Percentiles rank a stretch among this genome's conserved stretches.
Conservation (phyloP, 805 yeast species). For the Cyberlindnera nakhonratchasimensis region DNA sequence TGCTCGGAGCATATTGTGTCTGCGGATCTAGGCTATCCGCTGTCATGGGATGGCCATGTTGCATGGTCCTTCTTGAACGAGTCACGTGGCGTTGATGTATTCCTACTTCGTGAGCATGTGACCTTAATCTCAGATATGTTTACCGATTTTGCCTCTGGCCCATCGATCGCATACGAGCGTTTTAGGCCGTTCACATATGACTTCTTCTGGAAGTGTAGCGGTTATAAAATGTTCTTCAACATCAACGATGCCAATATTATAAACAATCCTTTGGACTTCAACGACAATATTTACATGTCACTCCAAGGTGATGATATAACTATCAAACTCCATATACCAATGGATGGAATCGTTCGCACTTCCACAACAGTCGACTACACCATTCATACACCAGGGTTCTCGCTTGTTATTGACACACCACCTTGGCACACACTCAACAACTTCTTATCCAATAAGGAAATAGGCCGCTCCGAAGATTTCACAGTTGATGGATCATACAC, state of each 20-base stretch:
- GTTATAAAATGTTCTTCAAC: slow-evolving; percentile 63
- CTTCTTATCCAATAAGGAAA: slow-evolving; percentile 56
- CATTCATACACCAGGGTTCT: slow-evolving; percentile 54
- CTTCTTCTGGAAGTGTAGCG: slow-evolving; percentile 56
- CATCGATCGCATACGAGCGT: slow-evolving; percentile 64
- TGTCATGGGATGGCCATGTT: slow-evolving; percentile 78
- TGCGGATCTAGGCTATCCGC: slow-evolving; percentile 65
- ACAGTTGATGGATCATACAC: slow-evolving; percentile 62
- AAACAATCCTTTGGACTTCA: slow-evolving; percentile 81
- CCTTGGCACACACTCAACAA: slow-evolving; percentile 87
- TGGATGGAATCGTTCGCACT: slow-evolving; percentile 48
- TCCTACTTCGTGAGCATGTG: slow-evolving; percentile 78
- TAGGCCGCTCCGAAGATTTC: slow-evolving; percentile 69
- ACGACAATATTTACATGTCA: slow-evolving; percentile 73
- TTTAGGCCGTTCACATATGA: slow-evolving; percentile 70
- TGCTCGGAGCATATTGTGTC: slow-evolving; percentile 55
- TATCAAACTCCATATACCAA: slow-evolving; percentile 53
- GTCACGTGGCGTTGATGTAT: slow-evolving; percentile 54
- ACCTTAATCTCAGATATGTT: slow-evolving; percentile 67
- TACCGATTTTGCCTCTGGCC: slow-evolving; percentile 74
- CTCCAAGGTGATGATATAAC: slow-evolving; percentile 60
- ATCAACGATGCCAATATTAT: slow-evolving; percentile 86
- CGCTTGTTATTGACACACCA: slow-evolving; percentile 70
- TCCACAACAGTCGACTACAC: slow-evolving; percentile 49
- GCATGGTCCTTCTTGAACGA: slow-evolving; percentile 59